Evolutionary conservation across 225 moss, liverwort and hornwort species (phyloP).

Genomic region (Marchantia polymorpha): DNA sequence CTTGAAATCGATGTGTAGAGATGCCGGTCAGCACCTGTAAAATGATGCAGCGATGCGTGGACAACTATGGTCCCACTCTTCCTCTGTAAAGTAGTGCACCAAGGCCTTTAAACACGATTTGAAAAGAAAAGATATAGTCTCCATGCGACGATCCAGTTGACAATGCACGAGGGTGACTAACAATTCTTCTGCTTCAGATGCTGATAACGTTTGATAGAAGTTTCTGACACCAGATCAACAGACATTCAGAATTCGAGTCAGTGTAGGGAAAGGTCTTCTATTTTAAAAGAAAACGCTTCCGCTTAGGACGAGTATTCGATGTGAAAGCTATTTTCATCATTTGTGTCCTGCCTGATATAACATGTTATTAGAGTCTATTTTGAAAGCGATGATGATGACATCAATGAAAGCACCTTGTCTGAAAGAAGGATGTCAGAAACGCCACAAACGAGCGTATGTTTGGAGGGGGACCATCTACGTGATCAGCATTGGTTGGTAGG

Average conservation of each 20-base stretch:
- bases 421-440: constrained; percentile 31
- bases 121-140: constrained; percentile 22
- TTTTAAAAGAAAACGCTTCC: background rate
- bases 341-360: too few species aligned
- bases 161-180: constrained; percentile 26
- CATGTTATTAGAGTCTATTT: background rate
- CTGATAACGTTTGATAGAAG: constrained; percentile 9
- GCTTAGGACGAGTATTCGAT: too few species aligned
- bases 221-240: constrained; percentile 21
- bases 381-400: background rate
- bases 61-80: constrained; percentile 35
- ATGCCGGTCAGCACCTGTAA: constrained; percentile 22
- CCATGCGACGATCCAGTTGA: constrained; percentile 29
- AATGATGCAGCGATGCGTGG: constrained; percentile 23
- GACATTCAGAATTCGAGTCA: background rate
- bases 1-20: background rate
- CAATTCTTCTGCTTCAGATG: constrained; percentile 28
- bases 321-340: too few species aligned
- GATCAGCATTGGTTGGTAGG: background rate
- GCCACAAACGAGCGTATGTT: constrained; percentile 36
- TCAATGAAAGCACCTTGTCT: constrained; percentile 21
- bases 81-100: constrained; percentile 31
- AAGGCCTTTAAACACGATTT: constrained; percentile 25
- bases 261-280: background rate
- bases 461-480: constrained; percentile 26